Percentiles rank a stretch among this genome's conserved stretches.
These are phyloP conservation scores for Aristolochia contorta DNA, from an alignment of 164 flowering plant genomes.

Conservation along the genomic window DNA sequence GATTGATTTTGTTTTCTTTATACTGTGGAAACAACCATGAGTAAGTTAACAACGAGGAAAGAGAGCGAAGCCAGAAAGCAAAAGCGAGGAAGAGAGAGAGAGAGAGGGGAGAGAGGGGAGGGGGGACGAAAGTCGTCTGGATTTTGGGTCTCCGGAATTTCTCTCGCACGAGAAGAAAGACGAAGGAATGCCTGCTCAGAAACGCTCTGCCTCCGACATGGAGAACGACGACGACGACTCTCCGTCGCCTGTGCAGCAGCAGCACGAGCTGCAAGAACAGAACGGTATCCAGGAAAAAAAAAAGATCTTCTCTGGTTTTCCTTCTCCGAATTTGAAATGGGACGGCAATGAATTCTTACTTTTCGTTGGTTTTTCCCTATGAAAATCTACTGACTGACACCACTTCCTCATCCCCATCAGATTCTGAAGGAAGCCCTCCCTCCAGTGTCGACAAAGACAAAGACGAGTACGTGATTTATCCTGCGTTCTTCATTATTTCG, in stretches of 20 bases:
- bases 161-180: not conserved
- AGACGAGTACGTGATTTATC: constrained; percentile 1
- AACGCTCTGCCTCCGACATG: constrained; percentile 6
- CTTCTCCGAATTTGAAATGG: not conserved
- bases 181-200: constrained; percentile 9
- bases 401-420: not conserved
- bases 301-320: not conserved
- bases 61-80: not conserved
- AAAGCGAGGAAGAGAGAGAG: constrained; percentile 6
- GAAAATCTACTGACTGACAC: not conserved
- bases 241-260: not conserved
- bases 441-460: constrained; percentile 4
- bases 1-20: too few species aligned
- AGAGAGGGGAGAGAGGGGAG: not conserved
- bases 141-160: too few species aligned
- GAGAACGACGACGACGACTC: not conserved
- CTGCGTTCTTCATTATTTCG: not conserved
- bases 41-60: too few species aligned
- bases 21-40: too few species aligned
- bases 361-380: not conserved
- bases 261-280: not conserved
- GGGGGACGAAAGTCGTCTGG: not conserved
- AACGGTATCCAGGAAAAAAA: not conserved
- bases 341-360: not conserved
- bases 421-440: constrained; percentile 8